Conservation (phyloP, 352 stramenopile genomes). For the Globisporangium apiculatum region DNA sequence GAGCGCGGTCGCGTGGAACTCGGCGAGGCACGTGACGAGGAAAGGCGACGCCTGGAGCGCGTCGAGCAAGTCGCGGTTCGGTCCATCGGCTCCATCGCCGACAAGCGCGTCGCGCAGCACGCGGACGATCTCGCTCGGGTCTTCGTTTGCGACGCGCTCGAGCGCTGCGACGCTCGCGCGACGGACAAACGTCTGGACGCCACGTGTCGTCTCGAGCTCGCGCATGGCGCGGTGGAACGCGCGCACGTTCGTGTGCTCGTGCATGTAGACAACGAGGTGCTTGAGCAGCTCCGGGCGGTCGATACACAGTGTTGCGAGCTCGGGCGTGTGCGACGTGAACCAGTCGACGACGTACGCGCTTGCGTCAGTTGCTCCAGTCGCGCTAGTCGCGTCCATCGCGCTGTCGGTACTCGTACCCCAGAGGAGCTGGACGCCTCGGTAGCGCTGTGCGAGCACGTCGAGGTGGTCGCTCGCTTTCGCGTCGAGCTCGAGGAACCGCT, state of each 20-base stretch:
- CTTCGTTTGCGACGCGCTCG: constrained; percentile 51
- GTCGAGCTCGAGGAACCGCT: constrained; percentile 59
- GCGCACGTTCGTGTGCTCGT: constrained; percentile 34
- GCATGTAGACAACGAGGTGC: constrained; percentile 57
- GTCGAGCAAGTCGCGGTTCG: constrained; percentile 45
- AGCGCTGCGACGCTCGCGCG: constrained; percentile 40
- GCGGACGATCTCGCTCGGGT: constrained; percentile 36
- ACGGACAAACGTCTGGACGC: constrained; percentile 54
- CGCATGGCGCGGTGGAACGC: constrained; percentile 65
- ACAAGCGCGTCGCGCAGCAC: constrained; percentile 53
- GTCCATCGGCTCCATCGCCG: constrained; percentile 12
- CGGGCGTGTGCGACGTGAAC: constrained; percentile 44
- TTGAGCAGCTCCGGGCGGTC: constrained; percentile 49
- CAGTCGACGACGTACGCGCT: constrained; percentile 38
- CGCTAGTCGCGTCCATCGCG: not conserved
- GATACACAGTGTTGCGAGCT: constrained; percentile 47
- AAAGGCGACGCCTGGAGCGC: constrained; percentile 45
- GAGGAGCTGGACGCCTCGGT: constrained; percentile 52
- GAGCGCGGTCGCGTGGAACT: constrained; percentile 51
- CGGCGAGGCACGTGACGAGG: constrained; percentile 48
- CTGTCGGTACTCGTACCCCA: constrained; percentile 32
- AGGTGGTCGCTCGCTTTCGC: constrained; percentile 45
- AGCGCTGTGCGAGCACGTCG: constrained; percentile 34
- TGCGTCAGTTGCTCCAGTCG: not conserved
- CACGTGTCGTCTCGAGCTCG: constrained; percentile 42